Base-by-base conservation (phyloP, 257 asterid species). In the Ehretia macrophylla region DNA sequence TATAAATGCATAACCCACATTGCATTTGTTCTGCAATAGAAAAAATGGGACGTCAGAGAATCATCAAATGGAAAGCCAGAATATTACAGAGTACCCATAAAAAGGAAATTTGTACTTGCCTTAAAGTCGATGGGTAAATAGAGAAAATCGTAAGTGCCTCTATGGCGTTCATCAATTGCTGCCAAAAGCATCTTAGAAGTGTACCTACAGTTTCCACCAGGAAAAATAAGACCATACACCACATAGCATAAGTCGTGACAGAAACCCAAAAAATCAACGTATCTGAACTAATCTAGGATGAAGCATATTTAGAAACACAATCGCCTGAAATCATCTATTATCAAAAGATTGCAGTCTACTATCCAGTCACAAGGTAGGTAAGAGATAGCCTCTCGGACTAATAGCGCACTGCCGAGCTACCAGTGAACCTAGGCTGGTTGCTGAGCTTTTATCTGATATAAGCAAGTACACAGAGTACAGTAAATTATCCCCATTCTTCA, bases 121-220 rank as follows among this genome's bases (percentile, higher is more conserved):
- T 93, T 89, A 55, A 93, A 93, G 71, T 93, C 99, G 69, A 89
- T 93, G 44, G 97, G 97, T 44, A 93, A 70, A 88, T 93, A 93
- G 64, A 93, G 79, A 78, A 93, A 93, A 79, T 93, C 97, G 68
- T 93, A 93, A 61, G 94, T 85, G 74, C 97, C 97, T 70, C 77
- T 83, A 70, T 93, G 99, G 50, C 79, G 92, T 75, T 89, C 97
- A 75, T 93, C 99, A 73, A 93, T 89, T 57, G 97, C 96, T 61
- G 92, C 86, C 88, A 93, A 72, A 68, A 87, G 97, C 99, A 93
- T 93, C 87, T 93, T 93, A 32, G 99, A 93, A 55, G 97, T 89
- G 77, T 93, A 93, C 87, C 97, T 93, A 63, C 50, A 62, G 65
- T 63, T 35, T 35, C 35, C 35, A 27, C 35, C 35, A 27, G 27